phyloP scores from a whole-genome alignment of 1,139 yeast genomes.

The Hansenula lynferdii region DNA sequence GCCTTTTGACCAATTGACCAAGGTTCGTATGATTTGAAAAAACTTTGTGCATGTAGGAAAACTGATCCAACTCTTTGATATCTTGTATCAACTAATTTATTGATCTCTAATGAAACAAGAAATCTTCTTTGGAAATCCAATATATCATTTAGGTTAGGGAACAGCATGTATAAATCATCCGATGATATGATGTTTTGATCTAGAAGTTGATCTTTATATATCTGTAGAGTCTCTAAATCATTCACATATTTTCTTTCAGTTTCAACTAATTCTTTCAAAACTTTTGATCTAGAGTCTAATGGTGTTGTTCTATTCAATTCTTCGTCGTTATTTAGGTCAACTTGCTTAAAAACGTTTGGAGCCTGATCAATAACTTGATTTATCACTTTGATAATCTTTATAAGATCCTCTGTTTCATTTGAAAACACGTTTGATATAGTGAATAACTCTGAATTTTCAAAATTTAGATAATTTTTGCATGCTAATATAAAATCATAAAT shows the following conservation, averaged over 20 bases:
- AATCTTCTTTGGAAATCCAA: conserved; percentile 92
- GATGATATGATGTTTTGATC: conserved; percentile 64
- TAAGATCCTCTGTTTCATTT: conserved; percentile 72
- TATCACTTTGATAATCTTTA: conserved; percentile 71
- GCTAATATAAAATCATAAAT: conserved; percentile 89
- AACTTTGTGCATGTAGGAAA: conserved; percentile 77
- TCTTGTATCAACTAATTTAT: conserved; percentile 67
- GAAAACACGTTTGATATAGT: conserved; percentile 88
- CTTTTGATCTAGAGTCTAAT: conserved; percentile 67
- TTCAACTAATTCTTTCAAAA: conserved; percentile 76
- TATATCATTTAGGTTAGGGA: conserved; percentile 83
- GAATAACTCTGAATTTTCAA: conserved; percentile 79
- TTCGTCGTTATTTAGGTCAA: conserved; percentile 15
- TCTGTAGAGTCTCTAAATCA: conserved; percentile 71
- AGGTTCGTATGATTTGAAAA: conserved; percentile 86
- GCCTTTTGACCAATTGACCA: conserved; percentile 84
- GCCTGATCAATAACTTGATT: conserved; percentile 52
- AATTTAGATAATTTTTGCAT: conserved; percentile 70
- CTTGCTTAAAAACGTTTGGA: conserved; percentile 31
- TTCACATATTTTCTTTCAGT: conserved; percentile 92
- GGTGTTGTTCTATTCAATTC: conserved; percentile 29
- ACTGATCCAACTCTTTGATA: conserved; percentile 87
- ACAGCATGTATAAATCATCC: conserved; percentile 75
- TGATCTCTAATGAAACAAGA: conserved; percentile 83
- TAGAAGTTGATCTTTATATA: conserved; percentile 64